Evolutionary conservation across 495 filamentous ascomycete genomes (phyloP).

Genomic region (Podospora comata): DNA sequence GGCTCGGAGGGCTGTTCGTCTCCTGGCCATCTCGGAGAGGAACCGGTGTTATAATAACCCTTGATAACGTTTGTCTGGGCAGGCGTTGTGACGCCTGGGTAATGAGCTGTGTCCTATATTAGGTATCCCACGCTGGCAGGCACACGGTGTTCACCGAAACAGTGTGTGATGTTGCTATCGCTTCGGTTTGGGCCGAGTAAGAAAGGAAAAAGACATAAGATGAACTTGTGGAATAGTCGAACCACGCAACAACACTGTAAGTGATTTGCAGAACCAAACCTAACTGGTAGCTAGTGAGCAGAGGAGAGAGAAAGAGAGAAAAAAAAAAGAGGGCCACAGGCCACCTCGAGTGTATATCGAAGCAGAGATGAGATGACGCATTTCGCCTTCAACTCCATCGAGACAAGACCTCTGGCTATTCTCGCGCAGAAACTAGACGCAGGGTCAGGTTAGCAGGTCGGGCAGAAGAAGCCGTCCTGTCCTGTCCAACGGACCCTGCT

Average conservation of each 20-base stretch:
- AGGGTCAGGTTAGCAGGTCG: conserved; percentile 14
- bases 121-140: background rate
- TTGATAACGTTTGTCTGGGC: background rate
- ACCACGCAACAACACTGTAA: conserved; percentile 4
- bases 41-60: background rate
- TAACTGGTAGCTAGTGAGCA: background rate
- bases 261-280: background rate
- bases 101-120: background rate
- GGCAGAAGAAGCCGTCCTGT: conserved; percentile 10
- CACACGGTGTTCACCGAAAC: background rate
- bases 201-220: background rate
- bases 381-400: background rate
- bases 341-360: conserved; percentile 16
- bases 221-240: background rate
- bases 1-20: conserved; percentile 22
- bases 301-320: background rate
- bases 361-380: conserved; percentile 16
- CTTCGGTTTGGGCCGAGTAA: background rate
- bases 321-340: background rate
- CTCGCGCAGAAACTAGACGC: conserved; percentile 14
- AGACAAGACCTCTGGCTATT: background rate
- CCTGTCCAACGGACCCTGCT: conserved; percentile 14
- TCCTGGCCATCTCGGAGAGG: conserved; percentile 19
- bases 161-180: background rate
- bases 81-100: background rate